Evolutionary conservation across 2,329 filamentous ascomycete species (phyloP).

Genomic region (Fusarium anguioides): DNA sequence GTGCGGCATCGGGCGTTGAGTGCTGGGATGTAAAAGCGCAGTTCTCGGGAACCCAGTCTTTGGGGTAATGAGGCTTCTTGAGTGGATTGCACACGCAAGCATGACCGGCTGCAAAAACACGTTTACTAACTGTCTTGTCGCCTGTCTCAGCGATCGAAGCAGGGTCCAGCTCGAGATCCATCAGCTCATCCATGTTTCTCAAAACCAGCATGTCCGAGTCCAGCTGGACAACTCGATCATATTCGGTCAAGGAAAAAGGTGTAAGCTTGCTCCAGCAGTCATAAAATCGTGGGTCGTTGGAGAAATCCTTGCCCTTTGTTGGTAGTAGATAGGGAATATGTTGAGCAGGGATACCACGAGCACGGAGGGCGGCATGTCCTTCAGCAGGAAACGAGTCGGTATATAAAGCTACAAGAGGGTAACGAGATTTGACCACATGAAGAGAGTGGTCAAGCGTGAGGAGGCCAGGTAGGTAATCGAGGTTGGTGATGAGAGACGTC

Average conservation of each 20-base stretch:
- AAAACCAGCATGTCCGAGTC: constrained; percentile 89
- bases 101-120: constrained; percentile 84
- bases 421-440: constrained; percentile 70
- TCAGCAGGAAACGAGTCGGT: constrained; percentile 78
- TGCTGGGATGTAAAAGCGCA: constrained; percentile 70
- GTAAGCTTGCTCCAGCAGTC: constrained; percentile 91
- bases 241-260: constrained; percentile 80
- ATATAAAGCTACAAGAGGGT: constrained; percentile 85
- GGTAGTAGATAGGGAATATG: constrained; percentile 80
- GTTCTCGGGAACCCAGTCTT: constrained; percentile 70
- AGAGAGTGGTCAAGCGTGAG: constrained; percentile 84
- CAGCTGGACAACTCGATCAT: constrained; percentile 82
- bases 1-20: constrained; percentile 57
- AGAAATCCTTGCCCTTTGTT: constrained; percentile 72
- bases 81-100: constrained; percentile 90
- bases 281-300: constrained; percentile 84
- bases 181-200: constrained; percentile 91
- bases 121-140: constrained; percentile 52
- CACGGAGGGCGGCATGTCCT: constrained; percentile 75
- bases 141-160: constrained; percentile 39
- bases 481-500: constrained; percentile 89
- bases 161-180: constrained; percentile 80
- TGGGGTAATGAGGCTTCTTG: constrained; percentile 81
- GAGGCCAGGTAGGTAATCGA: constrained; percentile 82
- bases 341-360: constrained; percentile 75